Conservation (phyloP, 371 early-diverging fungal genomes). For the Nematocida parisii region DNA sequence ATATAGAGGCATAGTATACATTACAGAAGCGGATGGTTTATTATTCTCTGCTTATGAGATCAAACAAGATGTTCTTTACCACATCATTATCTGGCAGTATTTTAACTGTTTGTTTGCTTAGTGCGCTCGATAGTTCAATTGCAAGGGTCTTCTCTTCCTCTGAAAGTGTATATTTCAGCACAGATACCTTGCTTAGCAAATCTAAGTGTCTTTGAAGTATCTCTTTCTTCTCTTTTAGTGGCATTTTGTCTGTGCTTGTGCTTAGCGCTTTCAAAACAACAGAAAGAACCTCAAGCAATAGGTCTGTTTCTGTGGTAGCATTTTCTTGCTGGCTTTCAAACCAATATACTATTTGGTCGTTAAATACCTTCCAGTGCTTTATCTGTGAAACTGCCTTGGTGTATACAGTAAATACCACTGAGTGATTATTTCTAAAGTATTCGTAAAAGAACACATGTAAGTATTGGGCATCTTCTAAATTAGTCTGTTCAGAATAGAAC, state of each 20-base stretch:
- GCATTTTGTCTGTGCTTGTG: not conserved
- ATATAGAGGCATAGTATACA: no score
- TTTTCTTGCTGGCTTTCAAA: conserved; percentile 19
- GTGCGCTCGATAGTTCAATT: conserved; percentile 23
- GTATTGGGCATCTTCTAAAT: conserved; percentile 36
- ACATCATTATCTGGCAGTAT: conserved; percentile 51
- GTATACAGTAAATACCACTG: conserved; percentile 38
- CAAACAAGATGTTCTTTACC: conserved; percentile 49
- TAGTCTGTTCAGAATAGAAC: conserved; percentile 33
- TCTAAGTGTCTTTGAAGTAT: conserved; percentile 35
- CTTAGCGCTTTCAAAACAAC: not conserved
- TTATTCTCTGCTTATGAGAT: conserved; percentile 36
- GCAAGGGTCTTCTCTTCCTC: not conserved
- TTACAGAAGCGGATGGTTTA: not conserved
- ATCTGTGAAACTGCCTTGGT: conserved; percentile 6
- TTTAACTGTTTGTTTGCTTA: conserved; percentile 48
- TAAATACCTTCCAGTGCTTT: conserved; percentile 56
- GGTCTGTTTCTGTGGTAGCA: not conserved
- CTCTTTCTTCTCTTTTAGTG: conserved; percentile 32
- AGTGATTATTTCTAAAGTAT: conserved; percentile 45
- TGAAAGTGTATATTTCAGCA: conserved; percentile 1
- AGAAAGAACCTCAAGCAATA: conserved; percentile 21
- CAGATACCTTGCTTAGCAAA: conserved; percentile 35
- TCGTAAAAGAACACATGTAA: conserved; percentile 46
- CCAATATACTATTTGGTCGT: conserved; percentile 56